Evolutionary conservation across 306 rosid species (phyloP).

Genomic region (Cyclanthera cordifolia): DNA sequence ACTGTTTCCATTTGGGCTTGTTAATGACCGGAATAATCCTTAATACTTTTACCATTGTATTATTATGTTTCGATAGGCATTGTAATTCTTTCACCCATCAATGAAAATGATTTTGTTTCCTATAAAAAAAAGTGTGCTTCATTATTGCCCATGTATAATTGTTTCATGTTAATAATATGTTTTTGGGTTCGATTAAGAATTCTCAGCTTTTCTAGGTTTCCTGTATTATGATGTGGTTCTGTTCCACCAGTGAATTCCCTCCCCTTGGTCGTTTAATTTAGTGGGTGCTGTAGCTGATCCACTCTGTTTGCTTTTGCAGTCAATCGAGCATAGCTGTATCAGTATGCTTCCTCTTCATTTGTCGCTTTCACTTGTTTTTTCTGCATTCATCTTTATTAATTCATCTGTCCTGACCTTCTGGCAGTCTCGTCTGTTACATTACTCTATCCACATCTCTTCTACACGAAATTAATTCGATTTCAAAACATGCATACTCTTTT

Average conservation of each 20-base stretch:
- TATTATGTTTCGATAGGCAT: too few species aligned
- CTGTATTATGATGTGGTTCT: not conserved
- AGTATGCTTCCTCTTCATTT: slow-evolving; percentile 11
- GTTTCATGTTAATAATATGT: not conserved
- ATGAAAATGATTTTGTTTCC: too few species aligned
- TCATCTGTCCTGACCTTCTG: slow-evolving; percentile 2
- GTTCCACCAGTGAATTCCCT: slow-evolving; percentile 3
- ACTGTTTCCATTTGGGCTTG: too few species aligned
- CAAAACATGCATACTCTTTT: slow-evolving; percentile 2
- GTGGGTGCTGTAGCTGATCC: slow-evolving; percentile 1
- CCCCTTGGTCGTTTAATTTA: slow-evolving; percentile 9
- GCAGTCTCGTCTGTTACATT: not conserved
- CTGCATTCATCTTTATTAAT: not conserved
- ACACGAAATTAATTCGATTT: not conserved
- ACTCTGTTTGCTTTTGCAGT: slow-evolving; percentile 10
- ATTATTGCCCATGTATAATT: slow-evolving; percentile 2
- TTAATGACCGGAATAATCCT: too few species aligned
- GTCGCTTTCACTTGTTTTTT: slow-evolving; percentile 10
- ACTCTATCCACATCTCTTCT: slow-evolving; percentile 8
- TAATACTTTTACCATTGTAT: too few species aligned
- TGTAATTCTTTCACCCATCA: too few species aligned
- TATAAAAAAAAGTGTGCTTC: too few species aligned
- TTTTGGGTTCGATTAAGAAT: slow-evolving; percentile 2
- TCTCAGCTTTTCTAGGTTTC: not conserved
- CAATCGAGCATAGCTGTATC: slow-evolving; percentile 11